phyloP scores from a whole-genome alignment of 1,284 basidiomycete genomes.

The Puccinia hordei region DNA sequence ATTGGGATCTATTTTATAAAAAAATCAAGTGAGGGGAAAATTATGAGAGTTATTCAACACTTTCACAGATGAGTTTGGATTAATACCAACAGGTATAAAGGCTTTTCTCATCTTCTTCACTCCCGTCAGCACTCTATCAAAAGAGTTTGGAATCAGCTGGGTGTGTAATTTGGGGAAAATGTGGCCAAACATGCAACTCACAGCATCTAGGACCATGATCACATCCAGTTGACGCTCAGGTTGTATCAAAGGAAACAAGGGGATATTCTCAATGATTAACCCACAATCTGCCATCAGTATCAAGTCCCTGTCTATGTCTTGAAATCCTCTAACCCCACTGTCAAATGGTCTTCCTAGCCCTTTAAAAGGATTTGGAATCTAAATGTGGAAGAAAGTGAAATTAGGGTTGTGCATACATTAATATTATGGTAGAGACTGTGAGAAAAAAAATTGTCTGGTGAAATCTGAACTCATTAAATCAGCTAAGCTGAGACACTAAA shows the following conservation, averaged over 20 bases:
- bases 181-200: not conserved
- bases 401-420: not conserved
- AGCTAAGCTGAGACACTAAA: too few relatives aligned
- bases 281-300: slow-evolving; percentile 48
- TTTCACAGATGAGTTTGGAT: not conserved
- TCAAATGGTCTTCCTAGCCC: slow-evolving; percentile 11
- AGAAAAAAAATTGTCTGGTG: too few relatives aligned
- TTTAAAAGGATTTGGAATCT: slow-evolving; percentile 46
- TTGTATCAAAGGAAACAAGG: slow-evolving; percentile 48
- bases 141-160: not conserved
- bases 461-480: too few relatives aligned
- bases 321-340: not conserved
- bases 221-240: slow-evolving; percentile 44
- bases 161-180: not conserved
- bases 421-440: not conserved
- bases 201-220: slow-evolving; percentile 44
- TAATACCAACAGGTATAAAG: slow-evolving; percentile 7
- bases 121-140: slow-evolving; percentile 19
- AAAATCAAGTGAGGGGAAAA: not conserved
- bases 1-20: slow-evolving; percentile 37
- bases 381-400: not conserved
- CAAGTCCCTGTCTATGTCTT: slow-evolving; percentile 29
- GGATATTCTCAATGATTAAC: slow-evolving; percentile 39
- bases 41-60: not conserved
- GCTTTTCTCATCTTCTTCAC: not conserved